Percentiles rank a stretch among this genome's conserved stretches.
Evolutionary conservation across 139 green algal species (phyloP).

Genomic region (Chlorella vulgaris): DNA sequence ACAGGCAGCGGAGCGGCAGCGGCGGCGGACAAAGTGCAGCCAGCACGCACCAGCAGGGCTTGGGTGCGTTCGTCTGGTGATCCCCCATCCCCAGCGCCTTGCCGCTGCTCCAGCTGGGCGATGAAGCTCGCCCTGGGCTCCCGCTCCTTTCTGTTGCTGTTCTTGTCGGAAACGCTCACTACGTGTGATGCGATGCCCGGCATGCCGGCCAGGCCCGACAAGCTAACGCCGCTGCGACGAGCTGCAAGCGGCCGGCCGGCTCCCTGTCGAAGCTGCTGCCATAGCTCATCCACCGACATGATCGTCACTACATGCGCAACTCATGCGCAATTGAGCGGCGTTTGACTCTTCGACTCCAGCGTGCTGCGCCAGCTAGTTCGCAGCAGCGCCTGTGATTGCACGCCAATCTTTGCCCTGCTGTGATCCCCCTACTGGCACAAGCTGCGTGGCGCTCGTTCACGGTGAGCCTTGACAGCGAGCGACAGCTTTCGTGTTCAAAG

Average conservation of each 20-base stretch:
- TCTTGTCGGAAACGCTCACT: constrained; percentile 9
- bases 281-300: constrained; percentile 7
- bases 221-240: neutral
- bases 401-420: no score
- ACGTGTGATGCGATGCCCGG: constrained; percentile 9
- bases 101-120: neutral
- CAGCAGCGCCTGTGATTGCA: no score
- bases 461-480: no score
- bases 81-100: neutral
- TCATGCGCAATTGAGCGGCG: neutral
- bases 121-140: constrained; percentile 8
- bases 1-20: no score
- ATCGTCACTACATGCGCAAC: no score
- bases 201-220: constrained; percentile 14
- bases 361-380: no score
- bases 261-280: constrained; percentile 5
- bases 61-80: neutral
- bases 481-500: no score
- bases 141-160: neutral
- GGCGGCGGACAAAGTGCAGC: neutral
- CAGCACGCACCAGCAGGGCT: constrained; percentile 16
- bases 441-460: no score
- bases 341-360: no score
- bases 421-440: no score
- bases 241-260: neutral